Evolutionary conservation across 495 filamentous ascomycete genomes (phyloP), one percentile per base, ranked within the genome.

Genomic region (Elaphomyces granulatus): DNA sequence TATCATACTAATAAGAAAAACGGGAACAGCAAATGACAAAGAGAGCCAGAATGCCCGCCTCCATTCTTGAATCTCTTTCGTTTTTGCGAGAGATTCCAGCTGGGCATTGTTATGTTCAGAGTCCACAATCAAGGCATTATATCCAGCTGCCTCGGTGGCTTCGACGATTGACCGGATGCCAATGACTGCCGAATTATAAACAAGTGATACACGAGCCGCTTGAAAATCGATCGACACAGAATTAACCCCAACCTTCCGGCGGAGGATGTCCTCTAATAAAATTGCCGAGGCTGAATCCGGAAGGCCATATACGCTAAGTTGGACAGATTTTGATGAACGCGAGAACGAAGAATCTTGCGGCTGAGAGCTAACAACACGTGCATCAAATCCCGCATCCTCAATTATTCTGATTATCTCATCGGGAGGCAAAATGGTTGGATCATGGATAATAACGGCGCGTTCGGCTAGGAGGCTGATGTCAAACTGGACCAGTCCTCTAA

Each of bases 101-200:
- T 99, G 90, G 3, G 92, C 88, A 56, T 94, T 94, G 51, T 87
- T 96, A 53, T 99, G 92, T 43, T 96, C 84, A 32, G 78, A 77
- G 47, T 96, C 87, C 2, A 88, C 78, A 17, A 94, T 67, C 4
- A 99, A 64, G 7, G 88, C 90, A 52, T 95, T 94, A 56, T 83
- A 83, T 3, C 85, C 83, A 6, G 71, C 59, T 15, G 65, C 68
- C 59, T 99, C 90, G 36, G 94, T 75, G 8, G 77, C 64, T 43
- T 84, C 83, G 15, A 95, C 87, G 30, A 96, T 65, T 8, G 73
- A 71, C 18, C 90, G 80, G 21, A 99, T 66, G 1, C 92, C 88
- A 28, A 78, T 75, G 15, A 77, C 56, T 12, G 69, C 63, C 0
- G 87, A 72, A 41, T 80, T 66, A 52, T 87, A 83, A 12, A 75